Percentiles rank a stretch among this genome's conserved stretches.
Evolutionary conservation across 2,329 filamentous ascomycete genomes (phyloP).

Genomic region (Didymella pinodella): DNA sequence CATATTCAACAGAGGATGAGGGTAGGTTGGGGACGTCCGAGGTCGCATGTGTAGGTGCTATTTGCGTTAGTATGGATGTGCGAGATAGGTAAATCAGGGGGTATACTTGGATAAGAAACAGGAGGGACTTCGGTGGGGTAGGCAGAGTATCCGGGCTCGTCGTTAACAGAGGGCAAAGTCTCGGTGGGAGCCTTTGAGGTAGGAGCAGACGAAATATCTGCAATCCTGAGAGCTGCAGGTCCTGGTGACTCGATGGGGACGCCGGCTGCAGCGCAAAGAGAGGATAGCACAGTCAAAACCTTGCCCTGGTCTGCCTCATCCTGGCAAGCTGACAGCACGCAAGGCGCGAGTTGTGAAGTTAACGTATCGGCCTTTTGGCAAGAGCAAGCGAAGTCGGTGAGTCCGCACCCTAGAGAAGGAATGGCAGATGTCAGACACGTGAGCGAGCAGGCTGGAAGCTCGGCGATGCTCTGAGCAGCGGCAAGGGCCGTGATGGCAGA

Average conservation of each 20-base stretch:
- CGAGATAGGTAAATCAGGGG: too few relatives aligned
- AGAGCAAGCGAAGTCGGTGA: constrained; percentile 58
- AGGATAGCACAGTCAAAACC: constrained; percentile 31
- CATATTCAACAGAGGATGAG: neutral
- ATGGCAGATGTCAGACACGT: constrained; percentile 28
- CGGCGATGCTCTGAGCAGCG: constrained; percentile 49
- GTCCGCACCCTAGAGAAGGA: constrained; percentile 49
- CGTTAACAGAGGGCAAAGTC: constrained; percentile 1
- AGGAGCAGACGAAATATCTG: neutral
- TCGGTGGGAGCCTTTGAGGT: neutral
- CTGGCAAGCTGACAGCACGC: constrained; percentile 53
- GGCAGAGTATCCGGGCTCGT: constrained; percentile 6
- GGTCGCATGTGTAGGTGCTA: constrained; percentile 3
- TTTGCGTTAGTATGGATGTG: neutral
- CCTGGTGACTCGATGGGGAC: constrained; percentile 29
- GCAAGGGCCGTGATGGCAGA: constrained; percentile 50
- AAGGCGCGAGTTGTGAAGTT: constrained; percentile 52
- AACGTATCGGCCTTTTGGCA: constrained; percentile 54
- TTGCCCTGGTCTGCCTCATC: constrained; percentile 46
- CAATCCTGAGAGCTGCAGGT: neutral
- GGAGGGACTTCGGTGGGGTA: constrained; percentile 5
- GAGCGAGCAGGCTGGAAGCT: constrained; percentile 56
- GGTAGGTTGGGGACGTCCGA: constrained; percentile 13
- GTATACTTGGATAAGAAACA: constrained; percentile 3
- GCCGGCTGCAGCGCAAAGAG: constrained; percentile 40